Evolutionary conservation across 805 yeast genomes (phyloP).

Genomic region (Suhomyces faveliae): DNA sequence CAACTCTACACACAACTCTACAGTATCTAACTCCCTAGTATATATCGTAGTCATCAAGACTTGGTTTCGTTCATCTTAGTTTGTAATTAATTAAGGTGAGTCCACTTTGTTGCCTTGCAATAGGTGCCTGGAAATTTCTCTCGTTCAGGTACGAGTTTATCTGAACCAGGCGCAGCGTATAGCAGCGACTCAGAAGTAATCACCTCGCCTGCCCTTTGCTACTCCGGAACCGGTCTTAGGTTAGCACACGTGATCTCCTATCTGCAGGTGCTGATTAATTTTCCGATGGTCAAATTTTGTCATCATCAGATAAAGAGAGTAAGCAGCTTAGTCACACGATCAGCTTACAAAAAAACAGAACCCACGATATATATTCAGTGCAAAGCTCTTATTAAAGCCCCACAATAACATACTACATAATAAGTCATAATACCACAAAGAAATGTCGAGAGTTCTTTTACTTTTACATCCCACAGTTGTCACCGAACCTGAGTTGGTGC

Average conservation of each 20-base stretch:
- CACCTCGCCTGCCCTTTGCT: background rate
- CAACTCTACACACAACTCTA: no score
- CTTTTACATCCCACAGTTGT: slow-evolving; percentile 69
- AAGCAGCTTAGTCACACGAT: background rate
- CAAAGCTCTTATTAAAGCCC: background rate
- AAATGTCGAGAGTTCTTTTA: slow-evolving; percentile 33
- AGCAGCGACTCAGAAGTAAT: background rate
- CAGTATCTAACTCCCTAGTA: no score
- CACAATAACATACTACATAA: background rate
- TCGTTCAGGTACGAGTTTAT: no score
- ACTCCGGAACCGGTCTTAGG: background rate
- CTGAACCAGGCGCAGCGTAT: background rate
- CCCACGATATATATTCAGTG: background rate
- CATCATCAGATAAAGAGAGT: background rate
- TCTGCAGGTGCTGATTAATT: background rate
- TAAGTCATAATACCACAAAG: no score
- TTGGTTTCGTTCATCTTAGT: no score
- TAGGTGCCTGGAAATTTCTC: no score
- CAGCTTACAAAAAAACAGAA: background rate
- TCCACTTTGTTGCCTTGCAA: no score
- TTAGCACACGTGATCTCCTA: background rate
- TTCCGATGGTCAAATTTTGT: background rate
- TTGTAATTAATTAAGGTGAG: no score
- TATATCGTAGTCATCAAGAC: no score
- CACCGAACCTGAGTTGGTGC: slow-evolving; percentile 50